A percentile compares a stretch with the other conserved stretches of the same genome.
Evolutionary conservation across 2,329 filamentous ascomycete species (phyloP).

Genomic region (Nothophaeocryptopus gaeumannii): DNA sequence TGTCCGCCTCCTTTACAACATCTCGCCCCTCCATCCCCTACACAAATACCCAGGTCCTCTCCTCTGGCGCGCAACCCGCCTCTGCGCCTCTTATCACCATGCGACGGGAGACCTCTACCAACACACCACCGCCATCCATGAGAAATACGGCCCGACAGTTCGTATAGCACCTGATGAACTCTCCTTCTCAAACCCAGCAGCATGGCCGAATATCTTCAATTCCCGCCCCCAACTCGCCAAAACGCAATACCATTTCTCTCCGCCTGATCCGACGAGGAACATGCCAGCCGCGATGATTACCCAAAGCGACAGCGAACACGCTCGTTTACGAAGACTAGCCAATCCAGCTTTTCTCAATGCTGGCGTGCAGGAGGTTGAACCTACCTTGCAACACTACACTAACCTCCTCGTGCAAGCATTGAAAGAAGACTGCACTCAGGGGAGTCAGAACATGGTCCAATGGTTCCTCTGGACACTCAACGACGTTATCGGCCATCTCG

Average conservation of each 20-base stretch:
- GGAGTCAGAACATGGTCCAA: constrained; percentile 71
- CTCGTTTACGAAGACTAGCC: constrained; percentile 16
- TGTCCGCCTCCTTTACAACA: constrained; percentile 19
- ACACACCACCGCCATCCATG: constrained; percentile 26
- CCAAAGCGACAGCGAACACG: constrained; percentile 22
- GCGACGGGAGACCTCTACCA: constrained; percentile 23
- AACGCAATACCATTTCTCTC: constrained; percentile 18
- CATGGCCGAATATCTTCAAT: constrained; percentile 28
- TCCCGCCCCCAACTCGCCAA: constrained; percentile 24
- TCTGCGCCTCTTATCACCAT: constrained; percentile 24
- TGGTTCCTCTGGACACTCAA: constrained; percentile 78
- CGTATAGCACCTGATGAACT: constrained; percentile 32
- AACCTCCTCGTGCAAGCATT: constrained; percentile 21
- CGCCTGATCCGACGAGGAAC: constrained; percentile 2
- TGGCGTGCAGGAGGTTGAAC: constrained; percentile 23
- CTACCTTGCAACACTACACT: constrained; percentile 23
- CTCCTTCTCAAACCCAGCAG: constrained; percentile 27
- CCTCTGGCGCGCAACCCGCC: constrained; percentile 20
- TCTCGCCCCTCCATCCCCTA: constrained; percentile 26
- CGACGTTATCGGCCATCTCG: constrained; percentile 61
- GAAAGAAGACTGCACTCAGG: constrained; percentile 43
- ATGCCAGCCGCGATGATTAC: constrained; percentile 25
- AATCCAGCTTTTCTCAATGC: constrained; percentile 25
- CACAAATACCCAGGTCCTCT: constrained; percentile 25
- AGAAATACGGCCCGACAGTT: constrained; percentile 27